phyloP scores from a whole-genome alignment of 148 eudicot genomes.

The Heliosperma pusillum region DNA sequence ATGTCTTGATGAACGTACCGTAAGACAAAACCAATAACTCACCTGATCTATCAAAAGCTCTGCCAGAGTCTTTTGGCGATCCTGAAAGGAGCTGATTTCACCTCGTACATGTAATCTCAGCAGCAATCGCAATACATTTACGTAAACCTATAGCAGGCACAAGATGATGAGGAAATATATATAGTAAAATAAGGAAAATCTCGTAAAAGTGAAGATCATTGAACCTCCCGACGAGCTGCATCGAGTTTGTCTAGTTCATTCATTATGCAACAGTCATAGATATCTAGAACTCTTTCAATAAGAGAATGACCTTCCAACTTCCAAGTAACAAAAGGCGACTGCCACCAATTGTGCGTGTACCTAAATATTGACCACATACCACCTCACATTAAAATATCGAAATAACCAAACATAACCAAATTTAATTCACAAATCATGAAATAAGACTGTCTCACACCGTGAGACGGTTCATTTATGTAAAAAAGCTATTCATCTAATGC shows the following conservation, averaged over 20 bases:
- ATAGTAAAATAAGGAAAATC: not conserved
- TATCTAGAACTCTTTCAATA: constrained; percentile 45
- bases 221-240: constrained; percentile 61
- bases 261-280: constrained; percentile 64
- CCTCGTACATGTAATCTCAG: constrained; percentile 67
- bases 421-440: too few species aligned
- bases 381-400: not conserved
- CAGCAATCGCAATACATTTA: constrained; percentile 73
- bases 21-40: constrained; percentile 39
- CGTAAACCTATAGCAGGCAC: constrained; percentile 53
- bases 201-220: not conserved
- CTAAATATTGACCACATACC: constrained; percentile 32
- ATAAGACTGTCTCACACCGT: too few species aligned
- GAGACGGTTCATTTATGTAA: too few species aligned
- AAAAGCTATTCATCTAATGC: too few species aligned
- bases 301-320: constrained; percentile 82
- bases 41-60: constrained; percentile 54
- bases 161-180: not conserved
- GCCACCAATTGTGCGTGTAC: constrained; percentile 98
- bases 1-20: not conserved
- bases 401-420: too few species aligned
- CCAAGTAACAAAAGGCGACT: constrained; percentile 87
- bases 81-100: constrained; percentile 39
- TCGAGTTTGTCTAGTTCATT: constrained; percentile 71
- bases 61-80: constrained; percentile 56